These are phyloP conservation scores for Lantana camara DNA, from an alignment of 257 asterid species.

Conservation along the genomic window DNA sequence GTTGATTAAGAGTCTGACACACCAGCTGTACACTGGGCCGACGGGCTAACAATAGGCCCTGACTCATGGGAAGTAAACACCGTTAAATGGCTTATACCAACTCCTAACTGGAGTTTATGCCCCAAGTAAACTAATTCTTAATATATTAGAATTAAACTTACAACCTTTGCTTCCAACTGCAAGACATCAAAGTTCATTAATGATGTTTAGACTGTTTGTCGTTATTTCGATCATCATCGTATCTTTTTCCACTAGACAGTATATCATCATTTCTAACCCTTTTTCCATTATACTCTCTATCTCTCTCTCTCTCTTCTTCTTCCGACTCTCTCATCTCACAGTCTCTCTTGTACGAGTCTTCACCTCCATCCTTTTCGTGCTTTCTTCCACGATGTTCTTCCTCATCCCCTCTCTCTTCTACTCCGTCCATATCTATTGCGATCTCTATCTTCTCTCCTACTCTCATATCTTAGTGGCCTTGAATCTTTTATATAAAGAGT, in stretches of 20 bases:
- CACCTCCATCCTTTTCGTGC: conserved; percentile 60
- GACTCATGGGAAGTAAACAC: too few relatives aligned
- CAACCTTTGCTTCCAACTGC: conserved; percentile 20
- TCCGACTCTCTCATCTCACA: too few relatives aligned
- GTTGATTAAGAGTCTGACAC: too few relatives aligned
- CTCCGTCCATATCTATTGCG: conserved; percentile 40
- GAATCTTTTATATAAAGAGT: conserved; percentile 32
- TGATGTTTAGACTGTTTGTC: conserved; percentile 47
- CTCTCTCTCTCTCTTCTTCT: too few relatives aligned
- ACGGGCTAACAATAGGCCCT: too few relatives aligned
- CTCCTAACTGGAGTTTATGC: too few relatives aligned
- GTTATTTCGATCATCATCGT: conserved; percentile 55
- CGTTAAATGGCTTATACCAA: too few relatives aligned
- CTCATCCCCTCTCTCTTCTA: conserved; percentile 50
- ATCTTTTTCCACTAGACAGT: conserved; percentile 50
- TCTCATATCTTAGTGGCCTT: conserved; percentile 29
- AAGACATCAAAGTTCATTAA: conserved; percentile 18
- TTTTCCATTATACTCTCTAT: conserved; percentile 48
- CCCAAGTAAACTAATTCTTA: too few relatives aligned
- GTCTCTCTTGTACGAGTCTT: conserved; percentile 32
- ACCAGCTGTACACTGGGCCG: too few relatives aligned
- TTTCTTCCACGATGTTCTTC: conserved; percentile 52
- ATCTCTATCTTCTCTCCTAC: conserved; percentile 38
- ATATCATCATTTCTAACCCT: conserved; percentile 60
- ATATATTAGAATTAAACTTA: too few relatives aligned